Evolutionary conservation across 169 alveolate species (phyloP), one percentile per base, ranked within the genome.

Genomic region (Eimeria falciformis): DNA sequence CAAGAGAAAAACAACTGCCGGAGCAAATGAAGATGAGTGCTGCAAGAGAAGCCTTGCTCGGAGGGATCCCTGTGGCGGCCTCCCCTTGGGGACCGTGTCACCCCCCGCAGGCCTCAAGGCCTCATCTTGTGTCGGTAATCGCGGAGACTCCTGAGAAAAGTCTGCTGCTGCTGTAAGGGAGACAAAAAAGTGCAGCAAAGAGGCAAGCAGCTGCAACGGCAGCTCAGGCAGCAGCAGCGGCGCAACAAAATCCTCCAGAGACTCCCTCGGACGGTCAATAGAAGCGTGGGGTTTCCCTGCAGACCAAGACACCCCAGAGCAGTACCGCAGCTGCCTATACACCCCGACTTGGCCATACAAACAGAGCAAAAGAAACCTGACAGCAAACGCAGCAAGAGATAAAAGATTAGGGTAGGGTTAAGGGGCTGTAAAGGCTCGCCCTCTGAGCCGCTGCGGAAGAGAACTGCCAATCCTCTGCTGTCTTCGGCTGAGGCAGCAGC

Each of bases 151-250:
- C 75, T 55, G 75, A 53, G 25, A 33, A n/a, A n/a, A n/a, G n/a
- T n/a, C 89, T 79, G 77, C 68, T 53, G 89, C 56, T 29, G 53
- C 75, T 4, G 89, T 79, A 6, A 79, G 56, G 29, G 89, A 79
- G 0, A 33, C 89, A 9, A 79, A 40, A 33, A 79, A 53, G 73
- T 37, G 89, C 75, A 79, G 43, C 1, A 79, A 23, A 12, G 89
- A 69, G 18, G 89, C 89, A 27, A 79, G 68, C 56, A 79, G 65
- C 75, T 79, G 89, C 89, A 79, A 73, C 21, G 89, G 89, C 37
- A 79, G 40, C 69, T 79, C 77, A 27, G 77, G 89, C 11, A 79
- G 89, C 75, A 79, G 75, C 21, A 79, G 75, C 55, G 89, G 89
- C 40, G 89, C 56, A 14, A 55, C 89, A n/a, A 79, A 79, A 7